These are phyloP conservation scores for Bipolaris cookei DNA, from an alignment of 2,329 filamentous ascomycete genomes.

Conservation along the genomic window DNA sequence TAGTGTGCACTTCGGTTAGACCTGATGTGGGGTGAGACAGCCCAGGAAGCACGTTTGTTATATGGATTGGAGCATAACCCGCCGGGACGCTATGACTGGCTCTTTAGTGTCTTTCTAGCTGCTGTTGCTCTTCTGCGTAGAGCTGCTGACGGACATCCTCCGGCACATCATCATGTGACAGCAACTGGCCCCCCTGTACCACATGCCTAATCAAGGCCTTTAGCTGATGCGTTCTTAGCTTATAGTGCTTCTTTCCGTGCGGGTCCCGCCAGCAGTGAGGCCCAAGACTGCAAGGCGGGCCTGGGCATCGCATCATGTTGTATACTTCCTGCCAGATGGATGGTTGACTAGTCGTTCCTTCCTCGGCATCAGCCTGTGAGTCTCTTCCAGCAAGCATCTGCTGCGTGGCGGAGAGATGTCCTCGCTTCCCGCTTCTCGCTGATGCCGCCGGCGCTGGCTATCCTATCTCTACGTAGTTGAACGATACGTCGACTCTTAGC, in stretches of 20 bases:
- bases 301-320: slow-evolving; percentile 39
- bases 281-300: slow-evolving; percentile 33
- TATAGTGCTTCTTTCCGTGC: slow-evolving; percentile 44
- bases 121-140: slow-evolving; percentile 42
- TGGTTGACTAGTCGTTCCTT: slow-evolving; percentile 22
- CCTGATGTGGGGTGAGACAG: slow-evolving; percentile 5
- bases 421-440: slow-evolving; percentile 6
- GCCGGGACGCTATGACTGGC: slow-evolving; percentile 19
- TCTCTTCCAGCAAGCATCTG: slow-evolving; percentile 36
- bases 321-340: slow-evolving; percentile 44
- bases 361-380: slow-evolving; percentile 13
- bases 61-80: slow-evolving; percentile 37
- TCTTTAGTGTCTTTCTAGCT: slow-evolving; percentile 26
- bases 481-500: slow-evolving; percentile 37
- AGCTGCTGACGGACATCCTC: slow-evolving; percentile 41
- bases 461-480: slow-evolving; percentile 39
- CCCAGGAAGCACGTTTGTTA: slow-evolving; percentile 37
- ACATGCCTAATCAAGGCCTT: slow-evolving; percentile 38
- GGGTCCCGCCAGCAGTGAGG: slow-evolving; percentile 46
- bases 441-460: slow-evolving; percentile 1
- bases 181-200: slow-evolving; percentile 29
- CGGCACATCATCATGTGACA: slow-evolving; percentile 40
- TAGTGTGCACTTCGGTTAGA: background rate
- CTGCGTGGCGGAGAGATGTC: slow-evolving; percentile 22
- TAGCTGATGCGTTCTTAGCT: slow-evolving; percentile 38